phyloP scores from a whole-genome alignment of 768 basidiomycete species.

The Tricholoma hemisulphureum region DNA sequence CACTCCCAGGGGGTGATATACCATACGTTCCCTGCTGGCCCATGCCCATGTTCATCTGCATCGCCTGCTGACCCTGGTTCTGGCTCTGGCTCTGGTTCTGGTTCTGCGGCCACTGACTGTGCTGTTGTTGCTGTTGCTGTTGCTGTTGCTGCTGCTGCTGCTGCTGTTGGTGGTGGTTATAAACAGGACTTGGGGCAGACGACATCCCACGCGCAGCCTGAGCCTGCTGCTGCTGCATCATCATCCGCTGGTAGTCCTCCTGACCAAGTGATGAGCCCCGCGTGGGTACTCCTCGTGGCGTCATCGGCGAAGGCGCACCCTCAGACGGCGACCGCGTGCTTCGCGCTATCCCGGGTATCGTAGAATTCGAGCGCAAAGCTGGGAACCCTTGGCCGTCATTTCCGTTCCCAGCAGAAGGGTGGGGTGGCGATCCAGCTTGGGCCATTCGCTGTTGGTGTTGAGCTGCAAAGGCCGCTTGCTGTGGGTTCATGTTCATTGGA shows the following conservation, averaged over 20 bases:
- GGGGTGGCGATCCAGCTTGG: conserved; percentile 41
- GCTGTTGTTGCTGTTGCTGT: conserved; percentile 2
- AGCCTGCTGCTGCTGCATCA: conserved; percentile 38
- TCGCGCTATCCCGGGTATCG: conserved; percentile 73
- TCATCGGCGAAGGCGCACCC: conserved; percentile 49
- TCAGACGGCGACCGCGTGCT: conserved; percentile 78
- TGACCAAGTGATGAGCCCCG: conserved; percentile 41
- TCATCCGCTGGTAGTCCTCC: conserved; percentile 59
- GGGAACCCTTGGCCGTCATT: conserved; percentile 41
- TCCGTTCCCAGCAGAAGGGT: conserved; percentile 35
- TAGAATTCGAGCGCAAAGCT: conserved; percentile 51
- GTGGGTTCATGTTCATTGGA: conserved; percentile 13
- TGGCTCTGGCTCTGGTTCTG: conserved; percentile 28
- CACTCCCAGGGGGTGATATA: conserved; percentile 44
- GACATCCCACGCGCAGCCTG: conserved; percentile 37
- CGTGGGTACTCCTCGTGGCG: conserved; percentile 39
- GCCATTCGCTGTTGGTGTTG: conserved; percentile 37
- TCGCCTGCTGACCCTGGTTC: conserved; percentile 29
- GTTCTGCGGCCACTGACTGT: conserved; percentile 8
- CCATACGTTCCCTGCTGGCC: conserved; percentile 28
- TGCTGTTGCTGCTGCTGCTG: conserved; percentile 24
- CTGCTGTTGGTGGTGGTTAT: conserved; percentile 30
- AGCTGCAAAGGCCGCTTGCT: conserved; percentile 24
- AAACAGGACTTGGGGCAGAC: conserved; percentile 35
- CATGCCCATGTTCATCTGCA: conserved; percentile 24